Evolutionary conservation across 768 basidiomycete species (phyloP).

Genomic region (Plicaturopsis crispa): DNA sequence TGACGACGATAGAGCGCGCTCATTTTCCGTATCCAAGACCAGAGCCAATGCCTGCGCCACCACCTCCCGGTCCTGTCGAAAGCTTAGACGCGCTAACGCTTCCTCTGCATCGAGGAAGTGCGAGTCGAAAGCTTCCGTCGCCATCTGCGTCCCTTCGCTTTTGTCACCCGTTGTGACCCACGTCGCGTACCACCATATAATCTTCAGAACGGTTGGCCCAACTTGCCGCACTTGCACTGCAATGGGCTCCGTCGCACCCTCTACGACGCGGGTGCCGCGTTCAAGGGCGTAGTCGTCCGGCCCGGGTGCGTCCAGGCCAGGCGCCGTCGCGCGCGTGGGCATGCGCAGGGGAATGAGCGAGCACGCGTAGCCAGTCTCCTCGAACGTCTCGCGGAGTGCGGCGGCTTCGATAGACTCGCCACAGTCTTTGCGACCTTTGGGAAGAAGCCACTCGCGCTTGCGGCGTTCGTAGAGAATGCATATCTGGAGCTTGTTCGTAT

Average conservation of each 20-base stretch:
- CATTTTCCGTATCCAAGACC: conserved; percentile 15
- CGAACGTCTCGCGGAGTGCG: conserved; percentile 56
- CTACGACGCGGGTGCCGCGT: conserved; percentile 10
- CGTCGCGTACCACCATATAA: conserved; percentile 47
- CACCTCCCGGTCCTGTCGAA: conserved; percentile 28
- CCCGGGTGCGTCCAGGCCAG: conserved; percentile 30
- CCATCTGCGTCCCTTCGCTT: conserved; percentile 34
- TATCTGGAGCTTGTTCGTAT: not conserved
- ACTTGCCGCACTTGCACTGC: conserved; percentile 22
- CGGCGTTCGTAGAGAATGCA: not conserved
- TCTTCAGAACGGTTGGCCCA: conserved; percentile 22
- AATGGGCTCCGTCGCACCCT: conserved; percentile 24
- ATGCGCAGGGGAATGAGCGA: conserved; percentile 39
- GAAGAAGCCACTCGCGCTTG: conserved; percentile 29
- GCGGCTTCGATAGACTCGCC: conserved; percentile 43
- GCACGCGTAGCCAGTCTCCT: conserved; percentile 58
- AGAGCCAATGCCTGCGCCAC: conserved; percentile 29
- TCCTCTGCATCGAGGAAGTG: conserved; percentile 26
- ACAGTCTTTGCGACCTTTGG: conserved; percentile 57
- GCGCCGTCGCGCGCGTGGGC: conserved; percentile 45
- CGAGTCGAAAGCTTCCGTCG: conserved; percentile 32
- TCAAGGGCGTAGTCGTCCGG: too few species aligned
- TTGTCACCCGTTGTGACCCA: conserved; percentile 23
- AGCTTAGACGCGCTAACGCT: conserved; percentile 29
- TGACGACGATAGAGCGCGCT: conserved; percentile 16